Evolutionary conservation across 2,329 filamentous ascomycete genomes (phyloP).

Genomic region (Trichoderma sp.): DNA sequence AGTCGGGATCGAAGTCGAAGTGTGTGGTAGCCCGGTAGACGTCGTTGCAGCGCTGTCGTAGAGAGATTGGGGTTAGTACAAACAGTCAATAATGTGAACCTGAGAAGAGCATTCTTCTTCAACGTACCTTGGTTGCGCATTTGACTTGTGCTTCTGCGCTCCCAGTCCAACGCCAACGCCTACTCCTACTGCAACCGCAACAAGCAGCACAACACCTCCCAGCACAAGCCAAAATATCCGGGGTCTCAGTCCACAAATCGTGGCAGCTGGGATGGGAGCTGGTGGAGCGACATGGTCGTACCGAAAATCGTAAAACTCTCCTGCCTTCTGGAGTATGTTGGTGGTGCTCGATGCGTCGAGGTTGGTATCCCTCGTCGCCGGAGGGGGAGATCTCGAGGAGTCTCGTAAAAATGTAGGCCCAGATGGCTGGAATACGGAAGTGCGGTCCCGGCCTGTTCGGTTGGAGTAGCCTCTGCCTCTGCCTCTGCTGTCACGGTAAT

Average conservation of each 20-base stretch:
- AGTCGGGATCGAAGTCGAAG: constrained; percentile 3
- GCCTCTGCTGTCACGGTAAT: not conserved
- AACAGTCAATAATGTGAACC: not conserved
- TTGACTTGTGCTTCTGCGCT: constrained; percentile 11
- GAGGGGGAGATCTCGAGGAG: no score
- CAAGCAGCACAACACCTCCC: constrained; percentile 29
- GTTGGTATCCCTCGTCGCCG: not conserved
- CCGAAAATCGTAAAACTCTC: constrained; percentile 27
- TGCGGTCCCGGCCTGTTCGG: constrained; percentile 1
- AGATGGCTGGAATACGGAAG: constrained; percentile 15
- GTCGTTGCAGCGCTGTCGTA: not conserved
- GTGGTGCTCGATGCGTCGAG: constrained; percentile 18
- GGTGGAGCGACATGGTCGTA: constrained; percentile 26
- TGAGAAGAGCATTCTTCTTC: not conserved
- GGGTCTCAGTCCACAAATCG: constrained; percentile 29
- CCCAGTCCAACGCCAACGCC: constrained; percentile 25
- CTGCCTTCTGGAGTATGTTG: constrained; percentile 5
- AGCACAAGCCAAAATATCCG: constrained; percentile 38
- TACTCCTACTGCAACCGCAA: constrained; percentile 42
- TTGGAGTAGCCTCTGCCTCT: not conserved
- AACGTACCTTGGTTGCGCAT: not conserved
- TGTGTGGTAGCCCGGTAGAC: not conserved
- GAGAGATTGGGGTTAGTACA: not conserved
- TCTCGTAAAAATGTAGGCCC: not conserved
- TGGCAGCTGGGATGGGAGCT: constrained; percentile 13